Evolutionary conservation across 139 green algal genomes (phyloP), one percentile per base, ranked within the genome.

Genomic region (Chlamydomonas applanata): DNA sequence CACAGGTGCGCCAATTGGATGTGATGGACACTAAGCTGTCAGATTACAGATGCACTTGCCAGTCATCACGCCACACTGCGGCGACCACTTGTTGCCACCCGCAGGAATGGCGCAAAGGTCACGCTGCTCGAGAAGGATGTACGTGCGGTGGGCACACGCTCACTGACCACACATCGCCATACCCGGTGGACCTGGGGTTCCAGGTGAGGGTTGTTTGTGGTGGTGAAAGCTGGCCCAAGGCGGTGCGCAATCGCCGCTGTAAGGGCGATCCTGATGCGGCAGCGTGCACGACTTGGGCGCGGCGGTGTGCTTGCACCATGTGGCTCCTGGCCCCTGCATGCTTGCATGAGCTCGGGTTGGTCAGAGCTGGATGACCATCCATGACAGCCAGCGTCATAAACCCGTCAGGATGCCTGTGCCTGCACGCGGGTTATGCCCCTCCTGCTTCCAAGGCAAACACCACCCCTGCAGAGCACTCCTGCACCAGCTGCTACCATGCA

Each of bases 171-270:
- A 86, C 79, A 1, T 79, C 70, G 0, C 73, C 78, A 1, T 89
- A 84, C 46, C 86, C 89, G 0, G 89, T 98, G 0, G 94, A 98
- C 77, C 76, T 99, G 3, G 95, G 95, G 19, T 98, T 99, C 73
- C 97, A 98, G 86, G 92, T 92, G 25, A 24, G 78, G 9, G 36
- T 49, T 62, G 13, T n/a, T n/a, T n/a, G n/a, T n/a, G n/a, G n/a
- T n/a, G n/a, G n/a, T n/a, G n/a, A n/a, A n/a, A n/a, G n/a, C 9
- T 49, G 40, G 40, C 40, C 40, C 7, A 49, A 11, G 40, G 7
- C 40, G 40, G 40, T 11, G 7, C 11, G 40, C 40, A 49, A 11
- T 11, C 40, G 7, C 40, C 40, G 7, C 40, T n/a, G n/a, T n/a
- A n/a, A n/a, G n/a, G n/a, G n/a, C n/a, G 40, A 49, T 49, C 40